Percentiles rank a stretch among this genome's conserved stretches.
Conservation (phyloP, 345 rosid genomes). For the Pugionium cornutum region DNA sequence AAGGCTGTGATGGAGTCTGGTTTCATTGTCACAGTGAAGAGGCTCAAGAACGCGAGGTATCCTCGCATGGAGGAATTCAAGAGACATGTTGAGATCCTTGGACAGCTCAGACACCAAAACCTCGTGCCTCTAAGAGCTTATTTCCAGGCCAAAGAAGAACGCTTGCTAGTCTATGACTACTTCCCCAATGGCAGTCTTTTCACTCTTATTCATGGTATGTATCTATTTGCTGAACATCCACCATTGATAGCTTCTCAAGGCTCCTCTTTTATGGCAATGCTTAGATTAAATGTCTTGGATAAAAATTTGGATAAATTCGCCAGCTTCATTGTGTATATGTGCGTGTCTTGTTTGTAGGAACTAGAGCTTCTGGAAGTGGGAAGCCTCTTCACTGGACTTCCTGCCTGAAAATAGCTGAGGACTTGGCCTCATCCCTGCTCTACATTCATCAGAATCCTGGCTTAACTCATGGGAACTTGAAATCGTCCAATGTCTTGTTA, state of each 20-base stretch:
- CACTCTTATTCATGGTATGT: slow-evolving; percentile 91
- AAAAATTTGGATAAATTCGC: slow-evolving; percentile 5
- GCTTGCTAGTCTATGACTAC: slow-evolving; percentile 87
- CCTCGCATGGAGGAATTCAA: slow-evolving; percentile 75
- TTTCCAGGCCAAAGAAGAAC: slow-evolving; percentile 93
- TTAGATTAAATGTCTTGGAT: neutral
- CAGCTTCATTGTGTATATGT: slow-evolving; percentile 2
- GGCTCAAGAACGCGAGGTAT: slow-evolving; percentile 75
- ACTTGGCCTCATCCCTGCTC: slow-evolving; percentile 82
- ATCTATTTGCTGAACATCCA: neutral
- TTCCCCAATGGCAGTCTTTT: slow-evolving; percentile 97
- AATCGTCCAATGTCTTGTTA: slow-evolving; percentile 80
- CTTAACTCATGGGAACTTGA: slow-evolving; percentile 81
- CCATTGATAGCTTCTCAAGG: slow-evolving; percentile 1
- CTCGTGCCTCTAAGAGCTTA: slow-evolving; percentile 88
- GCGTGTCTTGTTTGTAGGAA: slow-evolving; percentile 50
- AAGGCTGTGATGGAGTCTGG: slow-evolving; percentile 93
- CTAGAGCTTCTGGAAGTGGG: slow-evolving; percentile 78
- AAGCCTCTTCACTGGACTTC: slow-evolving; percentile 99
- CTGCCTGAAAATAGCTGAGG: slow-evolving; percentile 95
- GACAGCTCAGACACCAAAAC: slow-evolving; percentile 76
- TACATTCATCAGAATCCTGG: slow-evolving; percentile 90
- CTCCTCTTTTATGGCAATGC: neutral
- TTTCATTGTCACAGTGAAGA: slow-evolving; percentile 91
- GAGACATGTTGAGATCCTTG: slow-evolving; percentile 75